A percentile compares a stretch with the other conserved stretches of the same genome.
These are phyloP conservation scores for Arthroderma sp. DNA, from an alignment of 2,329 filamentous ascomycete species.

Conservation along the genomic window DNA sequence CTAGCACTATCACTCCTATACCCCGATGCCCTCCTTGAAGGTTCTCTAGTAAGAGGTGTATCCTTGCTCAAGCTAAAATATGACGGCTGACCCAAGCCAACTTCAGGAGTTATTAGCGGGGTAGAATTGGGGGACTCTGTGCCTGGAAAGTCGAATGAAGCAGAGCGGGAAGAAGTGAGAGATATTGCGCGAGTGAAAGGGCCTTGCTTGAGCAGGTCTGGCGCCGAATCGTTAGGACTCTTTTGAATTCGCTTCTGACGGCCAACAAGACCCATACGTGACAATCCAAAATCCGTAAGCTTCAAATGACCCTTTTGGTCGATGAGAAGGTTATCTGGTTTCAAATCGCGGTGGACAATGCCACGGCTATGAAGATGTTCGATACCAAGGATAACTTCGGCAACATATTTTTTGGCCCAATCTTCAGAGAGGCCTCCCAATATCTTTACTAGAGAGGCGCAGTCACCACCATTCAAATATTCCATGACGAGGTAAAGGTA, in stretches of 20 bases:
- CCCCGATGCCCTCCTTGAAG: conserved; percentile 55
- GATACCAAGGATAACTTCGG: conserved; percentile 90
- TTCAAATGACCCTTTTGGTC: conserved; percentile 95
- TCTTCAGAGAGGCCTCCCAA: conserved; percentile 86
- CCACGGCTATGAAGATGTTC: conserved; percentile 88
- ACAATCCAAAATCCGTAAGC: conserved; percentile 92
- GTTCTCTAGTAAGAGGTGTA: conserved; percentile 41
- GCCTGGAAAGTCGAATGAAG: conserved; percentile 80
- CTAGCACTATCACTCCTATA: conserved; percentile 86
- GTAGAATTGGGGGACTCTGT: conserved; percentile 70
- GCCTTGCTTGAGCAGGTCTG: conserved; percentile 82
- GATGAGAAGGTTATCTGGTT: conserved; percentile 93
- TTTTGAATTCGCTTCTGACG: conserved; percentile 86
- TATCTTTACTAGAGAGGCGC: conserved; percentile 89
- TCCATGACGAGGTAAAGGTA: conserved; percentile 99
- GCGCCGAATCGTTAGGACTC: conserved; percentile 66
- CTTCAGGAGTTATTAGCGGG: conserved; percentile 71
- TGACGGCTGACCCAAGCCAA: conserved; percentile 62
- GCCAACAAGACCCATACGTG: conserved; percentile 90
- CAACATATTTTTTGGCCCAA: conserved; percentile 96
- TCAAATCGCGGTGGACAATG: conserved; percentile 92
- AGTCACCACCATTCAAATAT: conserved; percentile 94
- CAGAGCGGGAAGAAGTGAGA: conserved; percentile 77
- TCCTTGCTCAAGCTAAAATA: conserved; percentile 61
- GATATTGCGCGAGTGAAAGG: conserved; percentile 77